phyloP scores from a whole-genome alignment of 2,329 filamentous ascomycete genomes.

The Xylaria sp. region DNA sequence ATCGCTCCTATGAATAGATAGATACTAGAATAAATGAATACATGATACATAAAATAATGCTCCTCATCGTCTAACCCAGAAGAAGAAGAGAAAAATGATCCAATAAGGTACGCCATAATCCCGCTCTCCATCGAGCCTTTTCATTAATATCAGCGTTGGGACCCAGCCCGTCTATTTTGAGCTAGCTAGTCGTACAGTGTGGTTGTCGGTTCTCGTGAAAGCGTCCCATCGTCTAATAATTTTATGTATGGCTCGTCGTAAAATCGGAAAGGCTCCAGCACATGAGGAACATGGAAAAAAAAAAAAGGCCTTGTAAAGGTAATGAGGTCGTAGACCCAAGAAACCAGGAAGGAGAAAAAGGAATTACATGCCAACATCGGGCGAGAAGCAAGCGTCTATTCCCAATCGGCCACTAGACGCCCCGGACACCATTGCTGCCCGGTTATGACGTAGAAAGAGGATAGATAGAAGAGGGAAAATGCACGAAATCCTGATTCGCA shows the following conservation, averaged over 20 bases:
- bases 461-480: constrained; percentile 2
- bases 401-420: not conserved
- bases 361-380: not conserved
- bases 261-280: no score
- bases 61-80: no score
- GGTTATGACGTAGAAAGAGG: constrained; percentile 12
- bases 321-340: no score
- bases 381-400: constrained; percentile 8
- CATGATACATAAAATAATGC: no score
- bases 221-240: constrained; percentile 26
- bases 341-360: no score
- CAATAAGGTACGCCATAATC: no score
- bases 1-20: no score
- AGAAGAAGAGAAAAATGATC: no score
- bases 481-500: constrained; percentile 21
- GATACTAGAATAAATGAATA: no score
- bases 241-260: constrained; percentile 15
- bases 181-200: constrained; percentile 23
- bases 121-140: not conserved
- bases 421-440: constrained; percentile 1
- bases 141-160: not conserved
- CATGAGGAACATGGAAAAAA: not conserved
- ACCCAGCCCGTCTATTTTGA: constrained; percentile 21
- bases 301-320: no score
- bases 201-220: constrained; percentile 17